Evolutionary conservation across 2,329 filamentous ascomycete genomes (phyloP).

Genomic region (Hyphodiscus sp.): DNA sequence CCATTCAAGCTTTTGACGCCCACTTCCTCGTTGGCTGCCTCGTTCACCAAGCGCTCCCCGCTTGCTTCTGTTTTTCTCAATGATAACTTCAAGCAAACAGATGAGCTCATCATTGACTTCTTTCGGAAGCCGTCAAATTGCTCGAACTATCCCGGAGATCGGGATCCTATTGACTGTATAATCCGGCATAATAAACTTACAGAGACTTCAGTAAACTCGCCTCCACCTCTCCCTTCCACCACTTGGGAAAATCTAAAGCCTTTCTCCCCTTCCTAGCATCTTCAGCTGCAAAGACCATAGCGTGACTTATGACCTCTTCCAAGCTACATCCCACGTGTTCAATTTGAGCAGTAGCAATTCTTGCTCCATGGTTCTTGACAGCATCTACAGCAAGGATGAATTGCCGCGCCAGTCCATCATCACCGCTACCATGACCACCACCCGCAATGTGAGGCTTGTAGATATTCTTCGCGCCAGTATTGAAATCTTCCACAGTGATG

Average conservation of each 20-base stretch:
- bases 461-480: constrained; percentile 42
- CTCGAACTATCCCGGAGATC: too few species aligned
- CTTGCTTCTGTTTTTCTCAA: too few species aligned
- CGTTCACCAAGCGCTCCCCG: too few species aligned
- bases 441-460: constrained; percentile 55
- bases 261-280: constrained; percentile 65
- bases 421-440: constrained; percentile 69
- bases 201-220: constrained; percentile 8
- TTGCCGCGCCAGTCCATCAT: constrained; percentile 71
- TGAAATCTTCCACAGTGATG: constrained; percentile 72
- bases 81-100: too few species aligned
- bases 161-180: too few species aligned
- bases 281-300: constrained; percentile 89
- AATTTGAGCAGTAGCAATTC: constrained; percentile 64
- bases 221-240: constrained; percentile 61
- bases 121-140: too few species aligned
- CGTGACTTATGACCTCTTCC: constrained; percentile 85
- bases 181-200: too few species aligned
- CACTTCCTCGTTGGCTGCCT: too few species aligned
- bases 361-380: constrained; percentile 65
- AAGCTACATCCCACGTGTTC: constrained; percentile 74
- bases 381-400: constrained; percentile 78
- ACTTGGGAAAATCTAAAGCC: constrained; percentile 68
- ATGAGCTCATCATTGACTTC: too few species aligned
- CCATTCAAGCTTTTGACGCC: too few species aligned